Base-by-base conservation (phyloP, 495 filamentous ascomycete genomes). In the Copromyces sp. region DNA sequence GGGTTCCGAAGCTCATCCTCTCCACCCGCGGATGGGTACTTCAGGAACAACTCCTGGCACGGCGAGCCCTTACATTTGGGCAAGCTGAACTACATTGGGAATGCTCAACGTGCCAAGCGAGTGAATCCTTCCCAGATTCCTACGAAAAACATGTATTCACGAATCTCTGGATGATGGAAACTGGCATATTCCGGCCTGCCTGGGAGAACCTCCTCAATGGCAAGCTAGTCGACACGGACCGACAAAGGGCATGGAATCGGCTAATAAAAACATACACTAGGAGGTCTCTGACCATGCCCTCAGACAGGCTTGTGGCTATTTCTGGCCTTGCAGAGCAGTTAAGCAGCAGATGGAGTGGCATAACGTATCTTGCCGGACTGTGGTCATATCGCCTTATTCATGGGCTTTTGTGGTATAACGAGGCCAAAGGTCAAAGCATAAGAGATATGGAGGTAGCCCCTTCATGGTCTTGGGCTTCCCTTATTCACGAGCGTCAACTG, bases 1-100 rank as follows among this genome's bases (percentile, higher is more conserved):
- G 16, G 4, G 8, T 9, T 0, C 5, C 29, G n/a, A 7, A 14
- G n/a, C 42, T 69, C 20, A 24, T 68, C 39, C 74, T 80, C 1
- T 69, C 72, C 68, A 70, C 53, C 17, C 70, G 80, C 16, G 78
- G 74, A 9, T 80, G 80, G 80, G 78, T 75, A 9, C 45, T 77
- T 14, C 80, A 82, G 68, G 80, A 82, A 71, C 78, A 76, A 14
- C 20, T 80, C 12, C 71, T 81, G 6, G 20, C 80, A 1, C 73
- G 75, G 1, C 72, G 80, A 0, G 71, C 72, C 3, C 44, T 82
- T 12, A 47, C 75, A 14, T 82, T 77, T 68, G 69, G 70, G 42
- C 4, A 11, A 6, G 32, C 68, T 8, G 70, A 81, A 41, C 39
- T 82, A 14, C 72, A 74, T 32, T 82, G 80, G 80, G 74, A 81